Evolutionary conservation across 2,329 filamentous ascomycete genomes (phyloP).

Genomic region (Hypomyces rosellus): DNA sequence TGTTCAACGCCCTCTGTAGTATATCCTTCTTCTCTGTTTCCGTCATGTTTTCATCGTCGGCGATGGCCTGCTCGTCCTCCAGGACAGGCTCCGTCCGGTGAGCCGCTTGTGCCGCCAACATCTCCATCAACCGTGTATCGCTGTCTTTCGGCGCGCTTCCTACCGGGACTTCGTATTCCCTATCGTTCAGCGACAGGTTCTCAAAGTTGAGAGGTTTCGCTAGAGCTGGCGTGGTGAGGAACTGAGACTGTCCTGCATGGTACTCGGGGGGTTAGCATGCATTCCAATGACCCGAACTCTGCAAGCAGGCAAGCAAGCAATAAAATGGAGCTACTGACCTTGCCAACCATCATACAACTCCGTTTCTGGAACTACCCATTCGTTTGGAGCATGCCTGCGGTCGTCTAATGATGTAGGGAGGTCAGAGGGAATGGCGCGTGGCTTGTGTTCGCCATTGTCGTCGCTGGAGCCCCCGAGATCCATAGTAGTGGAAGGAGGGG

Average conservation of each 20-base stretch:
- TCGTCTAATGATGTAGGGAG: constrained; percentile 90
- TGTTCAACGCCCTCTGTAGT: constrained; percentile 82
- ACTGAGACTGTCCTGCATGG: constrained; percentile 82
- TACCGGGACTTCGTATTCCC: constrained; percentile 59
- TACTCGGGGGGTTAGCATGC: constrained; percentile 5
- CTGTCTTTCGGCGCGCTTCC: constrained; percentile 61
- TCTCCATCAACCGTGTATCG: constrained; percentile 85
- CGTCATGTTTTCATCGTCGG: constrained; percentile 65
- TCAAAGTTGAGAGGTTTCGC: constrained; percentile 78
- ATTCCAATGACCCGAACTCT: not conserved
- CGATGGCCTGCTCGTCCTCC: constrained; percentile 74
- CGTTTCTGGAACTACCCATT: constrained; percentile 66
- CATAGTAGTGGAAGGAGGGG: constrained; percentile 44
- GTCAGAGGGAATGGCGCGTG: constrained; percentile 65
- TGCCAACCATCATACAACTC: constrained; percentile 99
- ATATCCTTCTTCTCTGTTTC: constrained; percentile 71
- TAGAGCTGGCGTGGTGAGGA: constrained; percentile 77
- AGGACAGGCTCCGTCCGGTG: constrained; percentile 67
- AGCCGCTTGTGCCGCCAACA: constrained; percentile 87
- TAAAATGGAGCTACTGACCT: constrained; percentile 43
- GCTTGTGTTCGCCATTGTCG: constrained; percentile 35
- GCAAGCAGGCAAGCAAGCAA: no score
- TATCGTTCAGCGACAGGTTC: constrained; percentile 76
- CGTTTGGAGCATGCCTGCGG: constrained; percentile 60
- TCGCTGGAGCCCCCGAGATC: constrained; percentile 48